Conservation (phyloP, 1,139 yeast genomes). For the Candida sp. region DNA sequence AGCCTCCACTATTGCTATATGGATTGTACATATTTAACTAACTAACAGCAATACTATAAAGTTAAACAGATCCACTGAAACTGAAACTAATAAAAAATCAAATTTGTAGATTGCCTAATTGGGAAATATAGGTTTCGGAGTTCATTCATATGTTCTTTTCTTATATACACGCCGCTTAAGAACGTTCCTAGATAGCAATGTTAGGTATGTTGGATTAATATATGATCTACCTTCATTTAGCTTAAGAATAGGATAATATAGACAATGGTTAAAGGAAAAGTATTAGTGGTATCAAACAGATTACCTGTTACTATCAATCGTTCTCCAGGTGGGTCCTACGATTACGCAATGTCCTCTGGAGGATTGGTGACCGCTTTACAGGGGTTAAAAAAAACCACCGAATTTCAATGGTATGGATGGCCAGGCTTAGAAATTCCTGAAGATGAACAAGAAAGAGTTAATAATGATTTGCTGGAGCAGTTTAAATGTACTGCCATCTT, state of each 20-base stretch:
- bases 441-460: conserved; percentile 67
- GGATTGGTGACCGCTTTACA: conserved; percentile 96
- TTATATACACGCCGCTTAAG: conserved; percentile 1
- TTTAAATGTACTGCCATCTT: conserved; percentile 92
- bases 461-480: conserved; percentile 64
- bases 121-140: too few species aligned
- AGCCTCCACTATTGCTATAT: conserved; percentile 25
- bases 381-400: conserved; percentile 80
- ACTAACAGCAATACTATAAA: too few species aligned
- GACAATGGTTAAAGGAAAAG: conserved; percentile 52
- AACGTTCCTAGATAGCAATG: background rate
- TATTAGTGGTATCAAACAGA: conserved; percentile 92
- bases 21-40: conserved; percentile 51
- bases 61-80: too few species aligned
- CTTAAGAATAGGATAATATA: background rate
- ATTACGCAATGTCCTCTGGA: conserved; percentile 89
- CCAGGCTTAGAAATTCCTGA: conserved; percentile 87
- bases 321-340: conserved; percentile 57
- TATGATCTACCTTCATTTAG: background rate
- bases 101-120: conserved; percentile 11
- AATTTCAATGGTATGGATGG: conserved; percentile 99
- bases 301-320: conserved; percentile 89
- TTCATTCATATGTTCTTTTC: too few species aligned
- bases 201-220: background rate
- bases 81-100: too few species aligned